phyloP scores from a whole-genome alignment of 495 filamentous ascomycete genomes.

The Tricharina praecox region DNA sequence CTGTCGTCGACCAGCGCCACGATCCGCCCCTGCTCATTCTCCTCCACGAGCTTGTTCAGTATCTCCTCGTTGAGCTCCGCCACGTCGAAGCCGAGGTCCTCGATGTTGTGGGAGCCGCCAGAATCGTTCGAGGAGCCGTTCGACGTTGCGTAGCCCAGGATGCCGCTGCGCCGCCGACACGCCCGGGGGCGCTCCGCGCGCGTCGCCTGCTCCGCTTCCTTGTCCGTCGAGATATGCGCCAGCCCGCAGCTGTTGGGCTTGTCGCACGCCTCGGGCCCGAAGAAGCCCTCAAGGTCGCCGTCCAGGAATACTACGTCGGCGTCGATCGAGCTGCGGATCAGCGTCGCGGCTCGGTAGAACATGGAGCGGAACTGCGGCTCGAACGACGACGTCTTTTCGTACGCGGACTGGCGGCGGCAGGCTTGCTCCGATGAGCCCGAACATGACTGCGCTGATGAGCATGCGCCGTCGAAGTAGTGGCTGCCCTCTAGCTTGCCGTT shows the following conservation, averaged over 20 bases:
- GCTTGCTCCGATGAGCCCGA: not conserved
- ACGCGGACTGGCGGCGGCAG: constrained; percentile 7
- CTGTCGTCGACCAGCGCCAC: constrained; percentile 11
- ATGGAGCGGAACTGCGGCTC: constrained; percentile 13
- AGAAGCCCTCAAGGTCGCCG: constrained; percentile 15
- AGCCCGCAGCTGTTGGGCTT: not conserved
- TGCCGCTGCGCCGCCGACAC: constrained; percentile 6
- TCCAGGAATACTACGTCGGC: constrained; percentile 14
- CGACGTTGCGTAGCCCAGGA: constrained; percentile 12
- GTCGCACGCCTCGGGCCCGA: constrained; percentile 2
- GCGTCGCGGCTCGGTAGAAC: constrained; percentile 9
- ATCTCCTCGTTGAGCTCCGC: constrained; percentile 7
- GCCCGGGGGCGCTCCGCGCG: constrained; percentile 7
- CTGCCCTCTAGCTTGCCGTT: too few relatives aligned
- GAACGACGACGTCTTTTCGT: constrained; percentile 13
- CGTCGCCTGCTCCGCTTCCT: not conserved
- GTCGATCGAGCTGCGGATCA: constrained; percentile 9
- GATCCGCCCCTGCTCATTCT: constrained; percentile 11
- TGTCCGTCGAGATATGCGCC: constrained; percentile 10
- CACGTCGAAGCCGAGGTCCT: constrained; percentile 11
- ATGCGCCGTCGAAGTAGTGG: not conserved
- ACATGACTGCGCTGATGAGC: not conserved
- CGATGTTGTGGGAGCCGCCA: not conserved
- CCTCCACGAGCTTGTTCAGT: constrained; percentile 9
- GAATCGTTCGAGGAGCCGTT: not conserved